These are phyloP conservation scores for Ganoderma multipileum DNA, from an alignment of 1,284 basidiomycete species.

Conservation along the genomic window DNA sequence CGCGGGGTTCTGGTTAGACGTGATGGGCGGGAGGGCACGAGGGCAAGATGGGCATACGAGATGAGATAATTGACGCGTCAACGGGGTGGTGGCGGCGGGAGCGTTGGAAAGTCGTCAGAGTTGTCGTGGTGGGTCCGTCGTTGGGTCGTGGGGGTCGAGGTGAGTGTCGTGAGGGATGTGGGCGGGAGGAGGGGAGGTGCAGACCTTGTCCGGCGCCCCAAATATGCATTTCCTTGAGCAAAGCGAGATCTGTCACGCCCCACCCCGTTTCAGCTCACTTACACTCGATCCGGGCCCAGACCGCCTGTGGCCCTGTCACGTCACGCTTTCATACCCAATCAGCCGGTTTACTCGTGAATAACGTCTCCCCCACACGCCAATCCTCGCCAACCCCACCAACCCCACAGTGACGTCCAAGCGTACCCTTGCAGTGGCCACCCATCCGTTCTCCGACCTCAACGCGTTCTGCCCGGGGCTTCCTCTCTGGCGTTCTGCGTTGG, in stretches of 20 bases:
- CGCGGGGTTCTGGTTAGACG: conserved; percentile 34
- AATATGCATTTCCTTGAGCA: conserved; percentile 19
- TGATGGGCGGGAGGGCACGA: conserved; percentile 35
- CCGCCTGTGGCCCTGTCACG: conserved; percentile 7
- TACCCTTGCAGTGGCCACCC: not conserved
- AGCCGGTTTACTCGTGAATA: not conserved
- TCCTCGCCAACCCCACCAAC: not conserved
- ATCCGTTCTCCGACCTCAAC: not conserved
- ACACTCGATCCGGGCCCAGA: conserved; percentile 13
- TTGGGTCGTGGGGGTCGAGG: conserved; percentile 21
- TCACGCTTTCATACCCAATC: conserved; percentile 12
- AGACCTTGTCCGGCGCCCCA: conserved; percentile 17
- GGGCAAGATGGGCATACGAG: conserved; percentile 28
- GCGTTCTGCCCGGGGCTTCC: not conserved
- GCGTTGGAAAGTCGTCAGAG: conserved; percentile 11
- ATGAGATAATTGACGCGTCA: conserved; percentile 26
- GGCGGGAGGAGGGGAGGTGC: conserved; percentile 5
- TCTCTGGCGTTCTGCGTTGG: not conserved
- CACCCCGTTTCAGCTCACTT: conserved; percentile 24
- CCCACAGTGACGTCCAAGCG: conserved; percentile 12
- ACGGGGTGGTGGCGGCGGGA: conserved; percentile 24
- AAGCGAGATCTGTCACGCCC: not conserved
- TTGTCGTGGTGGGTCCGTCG: conserved; percentile 6
- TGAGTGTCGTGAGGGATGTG: conserved; percentile 22
- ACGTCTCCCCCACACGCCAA: not conserved